Percentiles rank a stretch among this genome's conserved stretches.
These are phyloP conservation scores for Pichia sp. DNA, from an alignment of 1,139 yeast genomes.

Conservation along the genomic window DNA sequence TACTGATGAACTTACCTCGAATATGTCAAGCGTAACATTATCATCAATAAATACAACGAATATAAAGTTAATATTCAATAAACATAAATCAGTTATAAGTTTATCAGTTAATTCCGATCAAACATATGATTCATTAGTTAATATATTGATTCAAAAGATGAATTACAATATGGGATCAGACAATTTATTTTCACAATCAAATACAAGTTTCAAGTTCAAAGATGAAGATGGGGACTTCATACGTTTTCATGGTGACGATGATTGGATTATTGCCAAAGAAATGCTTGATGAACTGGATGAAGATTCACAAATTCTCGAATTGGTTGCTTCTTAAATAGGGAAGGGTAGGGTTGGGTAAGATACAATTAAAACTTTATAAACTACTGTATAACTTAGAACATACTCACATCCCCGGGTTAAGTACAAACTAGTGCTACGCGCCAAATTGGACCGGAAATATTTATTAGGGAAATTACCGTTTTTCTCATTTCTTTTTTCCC, in stretches of 20 bases:
- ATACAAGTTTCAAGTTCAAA: slow-evolving; percentile 62
- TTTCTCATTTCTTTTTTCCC: not conserved
- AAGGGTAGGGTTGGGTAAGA: too few relatives aligned
- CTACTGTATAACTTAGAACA: too few relatives aligned
- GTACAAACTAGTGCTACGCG: too few relatives aligned
- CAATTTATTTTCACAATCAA: slow-evolving; percentile 18
- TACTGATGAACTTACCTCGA: slow-evolving; percentile 12
- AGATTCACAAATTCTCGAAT: slow-evolving; percentile 29
- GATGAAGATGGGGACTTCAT: slow-evolving; percentile 97
- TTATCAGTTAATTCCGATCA: slow-evolving; percentile 42
- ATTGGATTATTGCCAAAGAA: slow-evolving; percentile 54
- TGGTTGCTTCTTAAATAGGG: slow-evolving; percentile 5
- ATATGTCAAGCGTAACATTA: slow-evolving; percentile 17
- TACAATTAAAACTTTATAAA: too few relatives aligned
- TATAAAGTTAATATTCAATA: slow-evolving; percentile 42
- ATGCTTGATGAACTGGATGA: slow-evolving; percentile 42
- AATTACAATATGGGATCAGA: slow-evolving; percentile 35
- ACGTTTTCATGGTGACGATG: slow-evolving; percentile 78
- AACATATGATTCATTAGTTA: slow-evolving; percentile 41
- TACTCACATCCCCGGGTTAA: too few relatives aligned
- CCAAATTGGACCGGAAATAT: too few relatives aligned
- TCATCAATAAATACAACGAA: slow-evolving; percentile 27
- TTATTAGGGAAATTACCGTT: too few relatives aligned
- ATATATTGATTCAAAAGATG: slow-evolving; percentile 39
- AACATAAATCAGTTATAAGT: slow-evolving; percentile 34